These are phyloP conservation scores for Pueraria montana DNA, from an alignment of 306 rosid species.

Conservation along the genomic window DNA sequence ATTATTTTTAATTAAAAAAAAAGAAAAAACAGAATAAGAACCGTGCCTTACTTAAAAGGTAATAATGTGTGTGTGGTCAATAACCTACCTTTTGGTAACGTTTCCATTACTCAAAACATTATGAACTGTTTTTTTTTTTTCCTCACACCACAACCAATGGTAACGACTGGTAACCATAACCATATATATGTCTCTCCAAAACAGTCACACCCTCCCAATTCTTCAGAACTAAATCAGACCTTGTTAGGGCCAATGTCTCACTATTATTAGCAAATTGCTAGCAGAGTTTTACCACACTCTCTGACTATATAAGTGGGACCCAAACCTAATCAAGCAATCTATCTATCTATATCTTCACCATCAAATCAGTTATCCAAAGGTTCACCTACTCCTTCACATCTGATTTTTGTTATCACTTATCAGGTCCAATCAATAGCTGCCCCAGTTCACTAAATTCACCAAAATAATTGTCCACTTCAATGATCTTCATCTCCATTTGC, in stretches of 20 bases:
- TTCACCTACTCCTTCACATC: slow-evolving; percentile 53
- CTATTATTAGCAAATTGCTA: slow-evolving; percentile 44
- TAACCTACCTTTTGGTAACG: slow-evolving; percentile 5
- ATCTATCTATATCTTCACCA: slow-evolving; percentile 30
- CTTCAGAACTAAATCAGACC: slow-evolving; percentile 35
- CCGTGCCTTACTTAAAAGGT: neutral
- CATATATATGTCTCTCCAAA: slow-evolving; percentile 1
- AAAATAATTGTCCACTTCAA: slow-evolving; percentile 15
- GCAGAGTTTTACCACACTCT: slow-evolving; percentile 38
- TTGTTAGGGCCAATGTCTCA: slow-evolving; percentile 42
- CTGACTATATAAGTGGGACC: slow-evolving; percentile 31
- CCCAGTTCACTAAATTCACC: slow-evolving; percentile 21
- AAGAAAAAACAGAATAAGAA: neutral
- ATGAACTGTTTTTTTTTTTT: slow-evolving; percentile 15
- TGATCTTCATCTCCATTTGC: slow-evolving; percentile 37
- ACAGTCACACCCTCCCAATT: neutral
- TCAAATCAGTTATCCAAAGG: slow-evolving; percentile 61
- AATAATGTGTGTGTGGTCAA: neutral
- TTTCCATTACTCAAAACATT: slow-evolving; percentile 37
- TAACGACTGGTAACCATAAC: neutral
- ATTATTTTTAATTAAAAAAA: neutral
- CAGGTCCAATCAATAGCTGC: slow-evolving; percentile 44
- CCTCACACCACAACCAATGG: neutral
- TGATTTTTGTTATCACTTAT: slow-evolving; percentile 47
- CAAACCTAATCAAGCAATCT: slow-evolving; percentile 2